These are phyloP conservation scores for Annona squamosa DNA, from an alignment of 164 flowering plant species.

Conservation along the genomic window DNA sequence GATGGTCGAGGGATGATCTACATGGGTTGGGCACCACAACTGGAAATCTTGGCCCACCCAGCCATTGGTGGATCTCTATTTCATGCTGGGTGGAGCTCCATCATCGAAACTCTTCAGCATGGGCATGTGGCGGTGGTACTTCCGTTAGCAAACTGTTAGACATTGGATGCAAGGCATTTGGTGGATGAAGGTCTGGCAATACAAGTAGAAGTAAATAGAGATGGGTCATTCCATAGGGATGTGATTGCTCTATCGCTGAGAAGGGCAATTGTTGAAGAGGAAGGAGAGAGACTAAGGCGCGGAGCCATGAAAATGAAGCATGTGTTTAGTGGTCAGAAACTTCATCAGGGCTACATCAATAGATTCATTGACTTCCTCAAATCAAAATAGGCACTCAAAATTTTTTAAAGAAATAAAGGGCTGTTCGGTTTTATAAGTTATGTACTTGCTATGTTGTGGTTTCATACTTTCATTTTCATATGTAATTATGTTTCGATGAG, in stretches of 20 bases:
- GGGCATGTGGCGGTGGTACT: constrained; percentile 30
- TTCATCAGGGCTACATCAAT: constrained; percentile 7
- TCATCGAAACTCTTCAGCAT: constrained; percentile 23
- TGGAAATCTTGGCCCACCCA: constrained; percentile 30
- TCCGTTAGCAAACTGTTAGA: constrained; percentile 24
- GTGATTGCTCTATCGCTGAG: constrained; percentile 25
- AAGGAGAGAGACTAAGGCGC: constrained; percentile 4
- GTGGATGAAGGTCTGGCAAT: constrained; percentile 32
- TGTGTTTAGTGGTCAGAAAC: constrained; percentile 5
- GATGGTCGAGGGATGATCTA: constrained; percentile 22
- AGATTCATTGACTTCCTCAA: no score
- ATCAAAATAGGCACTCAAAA: no score
- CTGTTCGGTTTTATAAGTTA: no score
- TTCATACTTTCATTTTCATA: no score
- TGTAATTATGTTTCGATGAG: no score
- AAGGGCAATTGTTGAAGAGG: constrained; percentile 21
- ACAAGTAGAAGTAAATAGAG: constrained; percentile 32
- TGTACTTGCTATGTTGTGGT: no score
- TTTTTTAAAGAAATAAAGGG: no score
- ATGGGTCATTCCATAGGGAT: constrained; percentile 27
- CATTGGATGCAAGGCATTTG: constrained; percentile 29
- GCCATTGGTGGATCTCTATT: constrained; percentile 31
- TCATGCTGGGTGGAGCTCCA: constrained; percentile 34
- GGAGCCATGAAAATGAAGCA: background rate
- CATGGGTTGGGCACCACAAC: constrained; percentile 40